These are phyloP conservation scores for Acidomyces sp. DNA, from an alignment of 495 filamentous ascomycete species.

Conservation along the genomic window DNA sequence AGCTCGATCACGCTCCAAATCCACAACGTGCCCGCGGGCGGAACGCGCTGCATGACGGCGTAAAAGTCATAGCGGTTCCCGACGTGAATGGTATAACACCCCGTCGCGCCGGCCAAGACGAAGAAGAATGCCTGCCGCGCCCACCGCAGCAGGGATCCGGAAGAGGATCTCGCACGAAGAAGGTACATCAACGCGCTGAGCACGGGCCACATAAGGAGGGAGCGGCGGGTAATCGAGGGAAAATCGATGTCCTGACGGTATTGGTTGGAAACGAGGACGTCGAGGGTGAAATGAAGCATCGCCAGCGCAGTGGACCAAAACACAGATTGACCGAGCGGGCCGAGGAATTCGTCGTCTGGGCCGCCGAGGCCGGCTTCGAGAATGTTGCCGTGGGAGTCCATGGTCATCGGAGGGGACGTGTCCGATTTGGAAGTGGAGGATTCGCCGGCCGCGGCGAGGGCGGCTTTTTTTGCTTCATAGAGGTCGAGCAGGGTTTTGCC, in stretches of 20 bases:
- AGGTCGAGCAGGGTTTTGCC: constrained; percentile 50
- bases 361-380: constrained; percentile 20
- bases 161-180: constrained; percentile 40
- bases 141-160: constrained; percentile 17
- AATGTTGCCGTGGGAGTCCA: constrained; percentile 26
- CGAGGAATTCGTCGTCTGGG: constrained; percentile 33
- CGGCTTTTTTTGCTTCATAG: constrained; percentile 44
- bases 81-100: constrained; percentile 66
- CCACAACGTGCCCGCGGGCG: constrained; percentile 81
- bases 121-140: constrained; percentile 52
- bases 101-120: constrained; percentile 38
- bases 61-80: constrained; percentile 70
- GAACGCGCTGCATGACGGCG: constrained; percentile 82
- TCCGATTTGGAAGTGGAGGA: too few relatives aligned
- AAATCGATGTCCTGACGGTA: constrained; percentile 60
- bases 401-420: too few relatives aligned
- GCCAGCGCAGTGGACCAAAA: constrained; percentile 59
- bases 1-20: constrained; percentile 88
- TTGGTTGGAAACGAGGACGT: constrained; percentile 83
- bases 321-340: constrained; percentile 45
- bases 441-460: too few relatives aligned
- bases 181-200: constrained; percentile 48
- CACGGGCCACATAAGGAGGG: constrained; percentile 40
- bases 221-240: constrained; percentile 39
- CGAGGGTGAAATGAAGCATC: constrained; percentile 76